These are phyloP conservation scores for Solanum hybrid DNA, from an alignment of 305 asterid species.

Conservation along the genomic window DNA sequence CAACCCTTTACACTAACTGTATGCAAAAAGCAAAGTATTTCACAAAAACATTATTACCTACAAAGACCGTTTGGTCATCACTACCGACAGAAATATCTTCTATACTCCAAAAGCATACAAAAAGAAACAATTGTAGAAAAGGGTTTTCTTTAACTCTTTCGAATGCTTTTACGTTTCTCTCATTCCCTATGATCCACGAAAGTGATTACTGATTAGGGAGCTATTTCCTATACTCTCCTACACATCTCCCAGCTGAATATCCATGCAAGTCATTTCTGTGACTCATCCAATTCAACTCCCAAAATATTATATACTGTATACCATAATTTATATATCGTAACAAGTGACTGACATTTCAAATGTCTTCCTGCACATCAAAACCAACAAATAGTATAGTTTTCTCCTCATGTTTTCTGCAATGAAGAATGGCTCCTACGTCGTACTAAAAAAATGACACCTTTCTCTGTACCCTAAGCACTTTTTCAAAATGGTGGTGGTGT, in stretches of 20 bases:
- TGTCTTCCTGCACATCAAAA: not conserved
- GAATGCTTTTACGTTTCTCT: not conserved
- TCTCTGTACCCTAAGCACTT: not conserved
- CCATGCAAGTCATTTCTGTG: not conserved
- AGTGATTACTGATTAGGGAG: not conserved
- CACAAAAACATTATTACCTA: not conserved
- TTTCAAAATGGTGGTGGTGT: not conserved
- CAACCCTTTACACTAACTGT: not conserved
- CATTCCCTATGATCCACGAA: not conserved
- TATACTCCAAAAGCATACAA: not conserved
- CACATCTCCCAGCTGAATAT: not conserved
- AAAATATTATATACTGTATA: not conserved
- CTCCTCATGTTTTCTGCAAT: not conserved
- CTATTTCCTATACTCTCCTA: not conserved
- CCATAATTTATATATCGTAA: not conserved
- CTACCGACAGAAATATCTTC: not conserved
- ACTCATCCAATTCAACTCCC: not conserved
- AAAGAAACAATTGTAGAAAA: not conserved
- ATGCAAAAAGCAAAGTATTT: not conserved
- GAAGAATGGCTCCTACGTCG: not conserved
- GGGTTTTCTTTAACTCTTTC: not conserved
- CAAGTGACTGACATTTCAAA: not conserved
- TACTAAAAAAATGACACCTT: not conserved
- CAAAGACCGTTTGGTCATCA: not conserved
- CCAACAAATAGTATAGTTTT: not conserved